phyloP scores from a whole-genome alignment of 495 filamentous ascomycete species.

The Podospora anserina region DNA sequence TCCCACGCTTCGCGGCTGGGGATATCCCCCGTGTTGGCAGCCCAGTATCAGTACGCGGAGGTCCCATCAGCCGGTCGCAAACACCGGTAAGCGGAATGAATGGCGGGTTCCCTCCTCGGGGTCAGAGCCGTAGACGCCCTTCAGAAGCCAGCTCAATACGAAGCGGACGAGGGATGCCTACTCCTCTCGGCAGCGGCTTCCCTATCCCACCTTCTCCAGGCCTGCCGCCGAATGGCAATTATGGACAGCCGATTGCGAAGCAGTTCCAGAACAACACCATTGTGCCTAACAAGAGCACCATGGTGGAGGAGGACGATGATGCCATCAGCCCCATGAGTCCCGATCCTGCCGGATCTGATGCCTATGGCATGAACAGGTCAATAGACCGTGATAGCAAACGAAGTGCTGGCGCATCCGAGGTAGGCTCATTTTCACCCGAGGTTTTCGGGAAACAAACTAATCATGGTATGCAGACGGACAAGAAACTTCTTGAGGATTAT shows the following conservation, averaged over 20 bases:
- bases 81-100: conserved; percentile 56
- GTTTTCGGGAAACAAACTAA: conserved; percentile 10
- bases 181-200: conserved; percentile 40
- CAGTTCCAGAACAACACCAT: conserved; percentile 95
- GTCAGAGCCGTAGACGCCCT: conserved; percentile 46
- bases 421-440: conserved; percentile 25
- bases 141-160: conserved; percentile 55
- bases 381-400: conserved; percentile 55
- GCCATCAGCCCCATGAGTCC: conserved; percentile 34
- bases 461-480: conserved; percentile 50
- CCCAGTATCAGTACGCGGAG: conserved; percentile 55
- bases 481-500: conserved; percentile 70
- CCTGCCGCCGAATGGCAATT: conserved; percentile 38
- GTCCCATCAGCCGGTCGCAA: conserved; percentile 52
- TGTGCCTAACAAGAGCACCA: conserved; percentile 94
- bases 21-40: conserved; percentile 68
- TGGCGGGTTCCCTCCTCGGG: conserved; percentile 41
- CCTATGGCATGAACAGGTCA: conserved; percentile 59
- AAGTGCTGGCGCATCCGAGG: conserved; percentile 54
- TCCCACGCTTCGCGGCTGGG: conserved; percentile 70
- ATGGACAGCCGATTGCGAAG: conserved; percentile 66
- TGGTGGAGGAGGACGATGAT: conserved; percentile 96
- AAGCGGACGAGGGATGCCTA: conserved; percentile 31
- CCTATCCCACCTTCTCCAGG: conserved; percentile 46
- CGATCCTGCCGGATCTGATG: conserved; percentile 57